A percentile compares a stretch with the other conserved stretches of the same genome.
phyloP scores from a whole-genome alignment of 306 rosid genomes.

The Vigna trinervia region DNA sequence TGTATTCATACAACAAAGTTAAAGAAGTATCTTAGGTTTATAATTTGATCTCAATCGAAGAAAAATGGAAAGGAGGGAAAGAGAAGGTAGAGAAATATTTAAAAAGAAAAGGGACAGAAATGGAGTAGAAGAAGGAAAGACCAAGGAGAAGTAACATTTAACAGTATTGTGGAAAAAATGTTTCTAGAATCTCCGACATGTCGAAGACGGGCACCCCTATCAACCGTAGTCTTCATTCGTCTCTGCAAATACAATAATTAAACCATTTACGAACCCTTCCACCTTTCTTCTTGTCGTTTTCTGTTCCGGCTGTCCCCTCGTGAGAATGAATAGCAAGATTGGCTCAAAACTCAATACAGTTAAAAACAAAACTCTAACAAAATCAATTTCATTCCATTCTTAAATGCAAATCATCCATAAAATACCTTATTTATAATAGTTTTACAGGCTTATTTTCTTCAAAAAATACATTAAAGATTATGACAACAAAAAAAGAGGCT shows the following conservation, averaged over 20 bases:
- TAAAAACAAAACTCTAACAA: background rate
- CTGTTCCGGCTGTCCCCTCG: background rate
- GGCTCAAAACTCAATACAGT: background rate
- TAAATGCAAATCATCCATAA: background rate
- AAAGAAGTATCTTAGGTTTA: background rate
- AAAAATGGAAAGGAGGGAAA: background rate
- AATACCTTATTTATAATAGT: background rate
- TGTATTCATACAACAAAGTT: too few species aligned
- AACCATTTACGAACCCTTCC: background rate
- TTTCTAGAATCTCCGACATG: background rate
- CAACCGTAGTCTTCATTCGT: background rate
- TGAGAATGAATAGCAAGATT: background rate
- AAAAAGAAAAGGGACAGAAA: background rate
- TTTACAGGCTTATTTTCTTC: background rate
- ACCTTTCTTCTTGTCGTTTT: background rate
- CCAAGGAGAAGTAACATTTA: background rate
- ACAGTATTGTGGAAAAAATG: slow-evolving; percentile 6
- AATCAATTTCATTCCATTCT: background rate
- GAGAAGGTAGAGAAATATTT: background rate
- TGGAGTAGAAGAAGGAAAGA: background rate
- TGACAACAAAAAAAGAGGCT: background rate
- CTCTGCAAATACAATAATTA: background rate
- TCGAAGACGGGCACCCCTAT: slow-evolving; percentile 4
- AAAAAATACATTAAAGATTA: background rate
- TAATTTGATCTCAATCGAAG: background rate